phyloP scores from a whole-genome alignment of 2,329 filamentous ascomycete species.

The Anthostomella pinea region DNA sequence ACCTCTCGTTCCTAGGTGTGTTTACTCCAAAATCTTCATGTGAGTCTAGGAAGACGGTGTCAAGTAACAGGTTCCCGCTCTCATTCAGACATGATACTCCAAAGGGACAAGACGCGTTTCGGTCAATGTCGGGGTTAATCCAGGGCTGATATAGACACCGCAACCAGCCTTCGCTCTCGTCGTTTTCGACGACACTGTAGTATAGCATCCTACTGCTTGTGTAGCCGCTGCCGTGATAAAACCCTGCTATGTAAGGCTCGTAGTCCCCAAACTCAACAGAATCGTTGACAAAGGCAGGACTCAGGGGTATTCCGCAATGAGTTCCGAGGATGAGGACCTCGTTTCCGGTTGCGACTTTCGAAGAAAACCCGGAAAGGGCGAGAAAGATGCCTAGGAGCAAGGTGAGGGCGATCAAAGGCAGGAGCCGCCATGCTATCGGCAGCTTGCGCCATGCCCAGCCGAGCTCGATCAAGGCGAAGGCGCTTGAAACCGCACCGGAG shows the following conservation, averaged over 20 bases:
- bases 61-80: slow-evolving; percentile 8
- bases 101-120: slow-evolving; percentile 20
- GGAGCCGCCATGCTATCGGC: background rate
- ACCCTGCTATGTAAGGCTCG: slow-evolving; percentile 1
- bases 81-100: slow-evolving; percentile 9
- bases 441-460: slow-evolving; percentile 14
- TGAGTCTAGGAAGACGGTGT: slow-evolving; percentile 17
- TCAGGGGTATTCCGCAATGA: slow-evolving; percentile 5
- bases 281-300: background rate
- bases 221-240: slow-evolving; percentile 4
- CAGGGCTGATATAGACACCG: slow-evolving; percentile 3
- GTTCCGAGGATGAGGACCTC: slow-evolving; percentile 7
- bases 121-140: background rate
- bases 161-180: too few species aligned
- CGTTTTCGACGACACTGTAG: background rate
- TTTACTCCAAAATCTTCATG: slow-evolving; percentile 21
- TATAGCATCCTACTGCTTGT: slow-evolving; percentile 24
- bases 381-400: slow-evolving; percentile 1
- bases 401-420: slow-evolving; percentile 1
- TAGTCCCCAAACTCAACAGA: background rate
- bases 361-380: slow-evolving; percentile 8
- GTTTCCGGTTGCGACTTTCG: slow-evolving; percentile 6
- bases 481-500: slow-evolving; percentile 5
- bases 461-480: slow-evolving; percentile 6
- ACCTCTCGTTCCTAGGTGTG: slow-evolving; percentile 12